Evolutionary conservation across 352 stramenopile species (phyloP).

Genomic region (Globisporangium spinosum): DNA sequence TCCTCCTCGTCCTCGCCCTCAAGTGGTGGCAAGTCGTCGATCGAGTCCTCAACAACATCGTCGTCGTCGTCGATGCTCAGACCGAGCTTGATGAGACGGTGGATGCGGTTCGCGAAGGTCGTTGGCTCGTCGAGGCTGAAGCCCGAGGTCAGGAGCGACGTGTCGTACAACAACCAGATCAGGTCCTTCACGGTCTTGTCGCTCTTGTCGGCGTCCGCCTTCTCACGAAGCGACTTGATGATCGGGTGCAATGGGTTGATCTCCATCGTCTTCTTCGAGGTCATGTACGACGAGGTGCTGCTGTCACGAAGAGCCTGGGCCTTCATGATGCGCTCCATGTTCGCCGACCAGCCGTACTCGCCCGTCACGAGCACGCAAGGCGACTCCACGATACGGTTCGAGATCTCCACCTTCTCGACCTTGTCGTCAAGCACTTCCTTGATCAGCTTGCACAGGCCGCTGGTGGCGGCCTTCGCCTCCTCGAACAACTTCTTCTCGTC

Average conservation of each 20-base stretch:
- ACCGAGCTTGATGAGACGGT: slow-evolving; percentile 99
- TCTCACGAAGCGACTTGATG: slow-evolving; percentile 97
- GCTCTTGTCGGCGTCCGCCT: slow-evolving; percentile 97
- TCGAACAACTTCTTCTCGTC: slow-evolving; percentile 99
- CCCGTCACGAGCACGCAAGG: slow-evolving; percentile 98
- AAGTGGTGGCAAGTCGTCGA: slow-evolving; percentile 96
- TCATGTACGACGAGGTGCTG: slow-evolving; percentile 98
- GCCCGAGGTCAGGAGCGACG: slow-evolving; percentile 97
- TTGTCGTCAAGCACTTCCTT: slow-evolving; percentile 99
- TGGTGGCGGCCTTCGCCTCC: slow-evolving; percentile 97
- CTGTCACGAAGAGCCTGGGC: slow-evolving; percentile 98
- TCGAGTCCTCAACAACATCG: slow-evolving; percentile 90
- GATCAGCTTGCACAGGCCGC: slow-evolving; percentile 99
- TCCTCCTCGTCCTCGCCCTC: slow-evolving; percentile 96
- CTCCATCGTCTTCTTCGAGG: slow-evolving; percentile 99
- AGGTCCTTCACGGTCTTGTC: slow-evolving; percentile 99
- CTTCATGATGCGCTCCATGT: slow-evolving; percentile 99
- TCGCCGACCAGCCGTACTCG: slow-evolving; percentile 99
- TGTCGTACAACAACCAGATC: slow-evolving; percentile 99
- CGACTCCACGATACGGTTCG: slow-evolving; percentile 97
- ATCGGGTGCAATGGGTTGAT: slow-evolving; percentile 99
- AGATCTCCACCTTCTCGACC: slow-evolving; percentile 99
- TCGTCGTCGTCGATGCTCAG: slow-evolving; percentile 98
- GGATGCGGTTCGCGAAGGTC: slow-evolving; percentile 98
- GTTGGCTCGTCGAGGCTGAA: slow-evolving; percentile 99